Evolutionary conservation across 140 eudicot species (phyloP).

Genomic region (Cichorium intybus): DNA sequence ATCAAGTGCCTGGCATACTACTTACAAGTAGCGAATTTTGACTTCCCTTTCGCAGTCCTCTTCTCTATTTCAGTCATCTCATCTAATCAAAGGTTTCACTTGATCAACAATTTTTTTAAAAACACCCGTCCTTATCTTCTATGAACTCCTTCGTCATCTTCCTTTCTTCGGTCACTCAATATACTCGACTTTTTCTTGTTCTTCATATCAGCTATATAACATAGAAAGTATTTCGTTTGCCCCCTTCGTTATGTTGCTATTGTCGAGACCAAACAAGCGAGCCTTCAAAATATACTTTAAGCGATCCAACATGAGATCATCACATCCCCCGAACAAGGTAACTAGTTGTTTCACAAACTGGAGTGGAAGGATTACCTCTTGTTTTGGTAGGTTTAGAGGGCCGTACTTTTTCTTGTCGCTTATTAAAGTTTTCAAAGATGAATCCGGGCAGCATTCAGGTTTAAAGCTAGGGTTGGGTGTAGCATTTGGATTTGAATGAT

Average conservation of each 20-base stretch:
- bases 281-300: conserved; percentile 74
- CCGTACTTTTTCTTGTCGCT: conserved; percentile 72
- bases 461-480: conserved; percentile 41
- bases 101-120: conserved; percentile 89
- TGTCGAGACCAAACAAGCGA: conserved; percentile 81
- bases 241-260: too few species aligned
- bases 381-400: too few species aligned
- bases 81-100: conserved; percentile 88
- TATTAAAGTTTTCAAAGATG: conserved; percentile 33
- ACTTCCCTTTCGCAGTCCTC: conserved; percentile 93
- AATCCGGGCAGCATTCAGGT: conserved; percentile 36
- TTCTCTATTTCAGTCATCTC: conserved; percentile 82
- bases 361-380: too few species aligned
- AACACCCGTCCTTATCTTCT: conserved; percentile 92
- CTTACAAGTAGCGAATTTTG: conserved; percentile 83
- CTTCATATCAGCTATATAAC: conserved; percentile 92
- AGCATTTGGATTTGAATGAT: conserved; percentile 30
- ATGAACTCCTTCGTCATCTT: conserved; percentile 51
- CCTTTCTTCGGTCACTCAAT: conserved; percentile 73
- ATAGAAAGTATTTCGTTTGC: conserved; percentile 73
- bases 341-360: conserved; percentile 83
- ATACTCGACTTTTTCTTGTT: conserved; percentile 77
- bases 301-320: conserved; percentile 68
- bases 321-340: conserved; percentile 80
- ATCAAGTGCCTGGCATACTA: conserved; percentile 93